These are phyloP conservation scores for Jaapia argillacea DNA, from an alignment of 768 basidiomycete genomes.

Conservation along the genomic window DNA sequence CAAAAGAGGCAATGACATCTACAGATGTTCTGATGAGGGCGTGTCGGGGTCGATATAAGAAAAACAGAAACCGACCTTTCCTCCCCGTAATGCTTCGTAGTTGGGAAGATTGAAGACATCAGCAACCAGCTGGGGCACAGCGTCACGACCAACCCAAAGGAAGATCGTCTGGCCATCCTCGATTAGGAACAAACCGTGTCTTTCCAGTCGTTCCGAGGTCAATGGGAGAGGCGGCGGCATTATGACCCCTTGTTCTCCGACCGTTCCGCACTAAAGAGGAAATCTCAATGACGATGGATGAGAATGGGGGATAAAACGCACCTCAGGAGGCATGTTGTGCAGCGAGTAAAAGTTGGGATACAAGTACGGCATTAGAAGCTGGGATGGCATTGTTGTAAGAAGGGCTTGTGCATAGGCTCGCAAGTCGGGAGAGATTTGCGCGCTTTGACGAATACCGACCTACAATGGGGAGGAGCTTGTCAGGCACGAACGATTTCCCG, in stretches of 20 bases:
- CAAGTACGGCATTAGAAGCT: slow-evolving; percentile 86
- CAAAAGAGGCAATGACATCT: slow-evolving; percentile 83
- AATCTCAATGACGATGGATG: slow-evolving; percentile 5
- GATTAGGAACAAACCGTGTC: slow-evolving; percentile 93
- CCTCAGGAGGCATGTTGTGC: slow-evolving; percentile 93
- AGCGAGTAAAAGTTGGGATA: slow-evolving; percentile 94
- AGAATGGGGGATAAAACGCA: slow-evolving; percentile 21
- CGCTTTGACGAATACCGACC: slow-evolving; percentile 93
- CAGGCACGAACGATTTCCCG: no score
- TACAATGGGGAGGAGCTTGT: slow-evolving; percentile 19
- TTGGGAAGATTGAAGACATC: slow-evolving; percentile 89
- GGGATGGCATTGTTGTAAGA: slow-evolving; percentile 83
- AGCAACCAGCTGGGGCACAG: slow-evolving; percentile 88
- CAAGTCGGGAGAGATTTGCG: slow-evolving; percentile 94
- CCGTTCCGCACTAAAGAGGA: slow-evolving; percentile 64
- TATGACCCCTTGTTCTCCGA: slow-evolving; percentile 82
- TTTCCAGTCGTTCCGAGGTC: slow-evolving; percentile 90
- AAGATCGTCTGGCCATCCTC: slow-evolving; percentile 98
- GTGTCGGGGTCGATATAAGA: background rate
- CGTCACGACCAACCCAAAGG: slow-evolving; percentile 96
- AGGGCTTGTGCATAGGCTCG: slow-evolving; percentile 91
- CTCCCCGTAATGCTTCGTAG: slow-evolving; percentile 85
- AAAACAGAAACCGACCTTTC: slow-evolving; percentile 55
- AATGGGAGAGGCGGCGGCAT: slow-evolving; percentile 83
- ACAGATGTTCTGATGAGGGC: background rate